Evolutionary conservation across 2,329 filamentous ascomycete genomes (phyloP).

Genomic region (Cordyceps fumosorosea): DNA sequence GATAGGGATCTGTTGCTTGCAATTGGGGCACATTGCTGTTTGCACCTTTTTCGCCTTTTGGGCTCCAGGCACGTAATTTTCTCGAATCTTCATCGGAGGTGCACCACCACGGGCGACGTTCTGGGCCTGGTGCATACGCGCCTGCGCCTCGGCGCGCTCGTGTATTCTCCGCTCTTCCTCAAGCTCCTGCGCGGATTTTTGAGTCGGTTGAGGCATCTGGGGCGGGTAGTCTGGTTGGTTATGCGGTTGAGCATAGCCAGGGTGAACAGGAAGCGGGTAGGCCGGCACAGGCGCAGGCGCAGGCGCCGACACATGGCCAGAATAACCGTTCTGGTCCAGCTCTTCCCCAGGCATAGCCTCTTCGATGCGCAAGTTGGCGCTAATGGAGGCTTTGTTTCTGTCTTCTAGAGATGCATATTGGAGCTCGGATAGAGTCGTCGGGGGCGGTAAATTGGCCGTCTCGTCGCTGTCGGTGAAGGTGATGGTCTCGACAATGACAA

Average conservation of each 20-base stretch:
- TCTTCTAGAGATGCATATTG: conserved; percentile 94
- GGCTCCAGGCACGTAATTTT: conserved; percentile 83
- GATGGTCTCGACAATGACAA: conserved; percentile 91
- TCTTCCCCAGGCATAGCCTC: conserved; percentile 86
- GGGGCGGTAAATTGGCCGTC: conserved; percentile 75
- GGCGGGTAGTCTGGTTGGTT: conserved; percentile 25
- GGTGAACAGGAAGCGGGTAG: conserved; percentile 39
- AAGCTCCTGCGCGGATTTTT: conserved; percentile 44
- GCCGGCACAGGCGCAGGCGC: conserved; percentile 26
- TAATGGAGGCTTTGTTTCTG: conserved; percentile 83
- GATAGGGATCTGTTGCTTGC: conserved; percentile 80
- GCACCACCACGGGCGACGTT: conserved; percentile 65
- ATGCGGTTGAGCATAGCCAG: conserved; percentile 33
- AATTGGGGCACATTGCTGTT: conserved; percentile 83
- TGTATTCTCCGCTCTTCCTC: conserved; percentile 58
- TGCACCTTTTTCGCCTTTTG: conserved; percentile 60
- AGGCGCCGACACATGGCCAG: conserved; percentile 25
- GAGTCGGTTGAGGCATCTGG: conserved; percentile 22
- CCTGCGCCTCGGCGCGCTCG: conserved; percentile 53
- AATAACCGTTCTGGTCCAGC: conserved; percentile 48
- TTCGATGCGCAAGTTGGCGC: conserved; percentile 77
- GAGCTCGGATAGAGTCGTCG: conserved; percentile 82
- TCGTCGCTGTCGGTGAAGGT: conserved; percentile 87
- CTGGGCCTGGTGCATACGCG: conserved; percentile 67
- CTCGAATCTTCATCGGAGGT: conserved; percentile 79